Evolutionary conservation across 768 basidiomycete genomes (phyloP).

Genomic region (Termitomyces sp.): DNA sequence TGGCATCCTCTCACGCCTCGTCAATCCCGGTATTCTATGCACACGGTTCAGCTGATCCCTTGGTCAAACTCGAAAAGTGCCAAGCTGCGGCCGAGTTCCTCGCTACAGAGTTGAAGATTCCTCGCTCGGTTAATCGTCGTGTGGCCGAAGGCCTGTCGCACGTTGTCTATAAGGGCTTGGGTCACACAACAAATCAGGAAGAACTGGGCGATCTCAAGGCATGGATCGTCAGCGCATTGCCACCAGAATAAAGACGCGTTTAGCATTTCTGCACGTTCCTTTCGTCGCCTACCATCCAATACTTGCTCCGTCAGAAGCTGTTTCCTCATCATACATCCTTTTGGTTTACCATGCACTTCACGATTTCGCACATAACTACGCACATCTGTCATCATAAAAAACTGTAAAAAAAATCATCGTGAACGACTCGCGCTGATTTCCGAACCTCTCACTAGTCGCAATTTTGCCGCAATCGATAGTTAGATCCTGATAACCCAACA

Average conservation of each 20-base stretch:
- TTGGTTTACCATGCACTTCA: conserved; percentile 1
- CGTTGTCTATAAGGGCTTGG: conserved; percentile 62
- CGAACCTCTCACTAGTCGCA: neutral
- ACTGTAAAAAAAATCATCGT: neutral
- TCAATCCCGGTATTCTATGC: conserved; percentile 83
- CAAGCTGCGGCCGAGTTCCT: conserved; percentile 55
- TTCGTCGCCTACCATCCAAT: neutral
- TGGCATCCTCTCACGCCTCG: conserved; percentile 54
- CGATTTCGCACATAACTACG: neutral
- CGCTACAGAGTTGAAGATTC: conserved; percentile 48
- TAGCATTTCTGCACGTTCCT: neutral
- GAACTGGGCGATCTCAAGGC: conserved; percentile 68
- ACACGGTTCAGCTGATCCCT: conserved; percentile 72
- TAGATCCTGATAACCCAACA: neutral
- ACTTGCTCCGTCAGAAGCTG: conserved; percentile 1
- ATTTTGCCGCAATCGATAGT: neutral
- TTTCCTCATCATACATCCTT: neutral
- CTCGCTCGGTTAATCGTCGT: conserved; percentile 31
- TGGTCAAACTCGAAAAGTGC: conserved; percentile 59
- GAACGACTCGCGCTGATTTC: neutral
- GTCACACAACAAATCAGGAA: conserved; percentile 58
- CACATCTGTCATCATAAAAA: neutral
- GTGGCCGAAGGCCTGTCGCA: conserved; percentile 58
- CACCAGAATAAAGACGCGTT: conserved; percentile 15
- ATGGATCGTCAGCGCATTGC: conserved; percentile 65